Evolutionary conservation across 2,329 filamentous ascomycete species (phyloP).

Genomic region (Alternaria rosae): DNA sequence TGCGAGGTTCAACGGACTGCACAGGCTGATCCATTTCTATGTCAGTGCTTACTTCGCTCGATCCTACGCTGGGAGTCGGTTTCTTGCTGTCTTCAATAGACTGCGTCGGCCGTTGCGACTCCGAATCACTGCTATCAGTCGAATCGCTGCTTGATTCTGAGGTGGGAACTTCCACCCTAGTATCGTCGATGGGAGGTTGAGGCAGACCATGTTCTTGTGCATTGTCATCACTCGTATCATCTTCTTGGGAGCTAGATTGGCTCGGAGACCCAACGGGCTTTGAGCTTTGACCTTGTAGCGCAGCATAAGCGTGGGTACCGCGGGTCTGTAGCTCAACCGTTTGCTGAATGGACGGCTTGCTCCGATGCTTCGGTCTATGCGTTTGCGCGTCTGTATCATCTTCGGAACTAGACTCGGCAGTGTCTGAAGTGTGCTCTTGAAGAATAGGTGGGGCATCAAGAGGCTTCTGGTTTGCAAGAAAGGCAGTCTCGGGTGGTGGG

Average conservation of each 20-base stretch:
- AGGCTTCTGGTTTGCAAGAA: conserved; percentile 30
- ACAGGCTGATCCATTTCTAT: neutral
- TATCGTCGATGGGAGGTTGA: conserved; percentile 7
- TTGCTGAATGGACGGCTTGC: conserved; percentile 4
- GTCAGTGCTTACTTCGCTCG: neutral
- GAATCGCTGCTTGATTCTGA: neutral
- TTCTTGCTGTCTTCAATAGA: conserved; percentile 3
- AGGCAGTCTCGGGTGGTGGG: conserved; percentile 15
- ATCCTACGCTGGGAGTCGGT: neutral
- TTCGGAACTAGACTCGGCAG: neutral
- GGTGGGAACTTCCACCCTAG: neutral
- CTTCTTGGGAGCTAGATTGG: neutral
- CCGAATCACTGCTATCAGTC: neutral
- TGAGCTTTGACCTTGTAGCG: conserved; percentile 21
- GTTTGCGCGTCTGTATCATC: conserved; percentile 5
- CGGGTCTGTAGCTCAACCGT: conserved; percentile 27
- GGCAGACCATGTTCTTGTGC: neutral
- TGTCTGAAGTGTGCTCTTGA: neutral
- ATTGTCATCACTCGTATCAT: conserved; percentile 2
- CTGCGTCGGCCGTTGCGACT: neutral
- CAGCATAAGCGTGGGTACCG: conserved; percentile 34
- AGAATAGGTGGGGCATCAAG: neutral
- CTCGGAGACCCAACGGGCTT: neutral
- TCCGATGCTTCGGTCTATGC: neutral
- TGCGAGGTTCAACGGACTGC: neutral